Evolutionary conservation across 2,329 filamentous ascomycete species (phyloP), one percentile per base, ranked within the genome.

Genomic region (Bipolaris zeicola): DNA sequence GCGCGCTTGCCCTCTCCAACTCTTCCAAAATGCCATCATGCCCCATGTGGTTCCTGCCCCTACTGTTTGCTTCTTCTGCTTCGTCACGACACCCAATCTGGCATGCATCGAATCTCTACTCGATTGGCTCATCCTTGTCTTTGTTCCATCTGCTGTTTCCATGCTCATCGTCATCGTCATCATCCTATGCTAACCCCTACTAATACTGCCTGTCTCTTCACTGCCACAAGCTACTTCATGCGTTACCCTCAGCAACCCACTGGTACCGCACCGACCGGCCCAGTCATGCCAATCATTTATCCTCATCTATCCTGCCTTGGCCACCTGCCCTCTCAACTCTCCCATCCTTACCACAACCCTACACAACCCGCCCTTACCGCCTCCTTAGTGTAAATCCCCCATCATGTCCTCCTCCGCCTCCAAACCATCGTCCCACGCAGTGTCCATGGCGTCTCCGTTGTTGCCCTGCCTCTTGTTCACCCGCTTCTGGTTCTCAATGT

Each of bases 401-500:
- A 77, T 77, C 34, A 78, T 72, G 48, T 77, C 75, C 59, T 77
- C 75, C 28, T 77, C 76, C 16, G 63, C 63, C 16, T 73, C 72
- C 2, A 69, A 56, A 6, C 64, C 62, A 16, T 72, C 74, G 22
- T 73, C 71, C 71, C 71, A 76, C 1, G 68, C 64, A 22, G 68
- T 70, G 45, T 77, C 75, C 75, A 76, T 77, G 2, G 66, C 65
- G 11, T 77, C 74, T 7, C 67, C 65, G 14, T 55, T 50, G 6
- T 67, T 66, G n/a, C 69, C 71, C 31, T 67, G 65, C 50, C 77
- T 76, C 72, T 78, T 78, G 64, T 77, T 81, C 57, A 76, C 62
- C 58, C 78, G 83, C 65, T 80, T 81, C 49, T 82, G 57, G 48
- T 78, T 78, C 41, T 86, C 83, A 31, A 87, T 76, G 63, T 84